These are phyloP conservation scores for Botrytis tulipae DNA, from an alignment of 2,329 filamentous ascomycete species.

Conservation along the genomic window DNA sequence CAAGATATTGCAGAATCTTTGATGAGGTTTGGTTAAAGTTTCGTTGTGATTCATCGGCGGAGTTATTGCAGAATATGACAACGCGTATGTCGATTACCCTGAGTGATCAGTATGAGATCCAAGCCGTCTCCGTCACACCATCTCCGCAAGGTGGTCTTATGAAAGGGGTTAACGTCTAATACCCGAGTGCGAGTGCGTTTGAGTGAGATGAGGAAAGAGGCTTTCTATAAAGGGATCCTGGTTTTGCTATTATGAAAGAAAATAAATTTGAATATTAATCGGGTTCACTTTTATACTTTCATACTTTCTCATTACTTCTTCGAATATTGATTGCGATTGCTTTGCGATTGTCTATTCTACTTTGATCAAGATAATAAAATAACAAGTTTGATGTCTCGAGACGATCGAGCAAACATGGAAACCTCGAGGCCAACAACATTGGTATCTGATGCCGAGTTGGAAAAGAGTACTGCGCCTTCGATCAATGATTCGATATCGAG, in stretches of 20 bases:
- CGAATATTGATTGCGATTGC: not conserved
- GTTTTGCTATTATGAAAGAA: not conserved
- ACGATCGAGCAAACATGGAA: not conserved
- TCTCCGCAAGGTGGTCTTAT: not conserved
- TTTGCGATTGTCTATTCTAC: not conserved
- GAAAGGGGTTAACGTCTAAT: not conserved
- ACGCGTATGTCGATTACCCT: not conserved
- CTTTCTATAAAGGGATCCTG: not conserved
- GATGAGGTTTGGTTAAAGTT: no score
- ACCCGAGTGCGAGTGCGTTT: not conserved
- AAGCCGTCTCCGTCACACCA: not conserved
- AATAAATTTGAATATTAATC: not conserved
- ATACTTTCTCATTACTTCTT: not conserved
- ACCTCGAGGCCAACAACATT: constrained; percentile 5
- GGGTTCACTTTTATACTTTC: not conserved
- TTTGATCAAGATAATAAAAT: not conserved
- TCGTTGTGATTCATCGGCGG: not conserved
- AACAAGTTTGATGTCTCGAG: not conserved
- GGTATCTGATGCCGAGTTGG: constrained; percentile 23
- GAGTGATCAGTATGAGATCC: not conserved
- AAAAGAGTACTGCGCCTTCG: constrained; percentile 26
- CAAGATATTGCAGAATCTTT: not conserved
- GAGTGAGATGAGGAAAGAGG: not conserved
- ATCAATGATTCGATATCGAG: constrained; percentile 25
- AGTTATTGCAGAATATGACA: not conserved